Percentiles rank a stretch among this genome's conserved stretches.
Evolutionary conservation across 2,329 filamentous ascomycete species (phyloP).

Genomic region (Colletotrichum sp.): DNA sequence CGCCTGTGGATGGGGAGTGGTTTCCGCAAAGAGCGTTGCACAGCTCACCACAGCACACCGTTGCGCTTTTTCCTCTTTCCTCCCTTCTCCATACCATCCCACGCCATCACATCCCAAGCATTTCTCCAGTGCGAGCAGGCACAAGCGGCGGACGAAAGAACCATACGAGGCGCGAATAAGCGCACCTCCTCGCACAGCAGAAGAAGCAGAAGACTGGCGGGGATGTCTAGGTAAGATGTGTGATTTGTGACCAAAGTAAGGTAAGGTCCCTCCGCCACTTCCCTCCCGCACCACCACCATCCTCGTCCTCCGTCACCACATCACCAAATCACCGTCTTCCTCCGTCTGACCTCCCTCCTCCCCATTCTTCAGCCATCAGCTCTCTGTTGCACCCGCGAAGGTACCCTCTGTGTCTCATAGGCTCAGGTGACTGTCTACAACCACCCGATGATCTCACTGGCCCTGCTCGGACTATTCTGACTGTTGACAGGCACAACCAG

Average conservation of each 20-base stretch:
- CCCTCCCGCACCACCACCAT: not conserved
- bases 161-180: not conserved
- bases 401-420: not conserved
- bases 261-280: not conserved
- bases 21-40: not conserved
- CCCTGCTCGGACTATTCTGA: not conserved
- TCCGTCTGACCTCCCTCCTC: slow-evolving; percentile 5
- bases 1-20: not conserved
- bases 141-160: not conserved
- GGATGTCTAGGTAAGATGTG: not conserved
- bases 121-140: not conserved
- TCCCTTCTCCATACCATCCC: not conserved
- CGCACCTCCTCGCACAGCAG: not conserved
- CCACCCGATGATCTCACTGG: not conserved
- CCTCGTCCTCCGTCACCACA: not conserved
- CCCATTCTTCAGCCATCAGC: not conserved
- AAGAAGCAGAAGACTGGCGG: not conserved
- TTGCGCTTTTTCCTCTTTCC: not conserved
- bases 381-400: not conserved
- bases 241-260: not conserved
- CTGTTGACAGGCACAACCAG: not conserved
- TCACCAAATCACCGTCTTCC: not conserved
- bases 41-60: not conserved
- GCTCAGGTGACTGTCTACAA: not conserved
- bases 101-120: not conserved